A percentile compares a stretch with the other conserved stretches of the same genome.
phyloP scores from a whole-genome alignment of 163 green algal genomes.

The Scenedesmus sp. region DNA sequence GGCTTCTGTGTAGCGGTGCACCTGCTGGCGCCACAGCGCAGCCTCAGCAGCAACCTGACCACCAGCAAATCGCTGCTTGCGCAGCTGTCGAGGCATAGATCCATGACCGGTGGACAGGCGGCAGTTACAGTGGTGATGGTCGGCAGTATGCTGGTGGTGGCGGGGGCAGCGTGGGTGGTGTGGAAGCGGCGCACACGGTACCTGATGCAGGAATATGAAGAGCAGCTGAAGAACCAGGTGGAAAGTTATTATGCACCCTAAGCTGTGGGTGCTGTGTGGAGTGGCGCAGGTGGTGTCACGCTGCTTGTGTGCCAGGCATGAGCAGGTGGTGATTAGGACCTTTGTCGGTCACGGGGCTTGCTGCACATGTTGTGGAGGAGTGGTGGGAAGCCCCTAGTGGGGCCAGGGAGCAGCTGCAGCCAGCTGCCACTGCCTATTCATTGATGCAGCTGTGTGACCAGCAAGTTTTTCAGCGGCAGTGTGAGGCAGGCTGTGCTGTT shows the following conservation, averaged over 20 bases:
- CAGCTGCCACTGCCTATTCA: not conserved
- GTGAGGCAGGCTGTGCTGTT: too few species aligned
- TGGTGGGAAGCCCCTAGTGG: not conserved
- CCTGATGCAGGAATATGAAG: not conserved
- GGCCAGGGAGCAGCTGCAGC: not conserved
- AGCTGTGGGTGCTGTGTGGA: not conserved
- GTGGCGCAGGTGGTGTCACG: not conserved
- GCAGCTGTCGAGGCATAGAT: not conserved
- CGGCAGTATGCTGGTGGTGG: not conserved
- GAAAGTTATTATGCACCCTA: not conserved
- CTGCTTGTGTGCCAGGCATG: not conserved
- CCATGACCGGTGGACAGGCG: not conserved
- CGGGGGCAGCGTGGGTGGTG: not conserved
- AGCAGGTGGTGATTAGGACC: too few species aligned
- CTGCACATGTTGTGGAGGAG: not conserved
- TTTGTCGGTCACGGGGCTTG: not conserved
- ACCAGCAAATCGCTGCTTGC: constrained; percentile 1
- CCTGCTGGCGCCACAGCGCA: not conserved
- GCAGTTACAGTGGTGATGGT: not conserved
- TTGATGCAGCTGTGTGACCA: not conserved
- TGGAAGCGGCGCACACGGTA: not conserved
- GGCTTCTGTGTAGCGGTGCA: constrained; percentile 34
- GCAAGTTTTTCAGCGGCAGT: too few species aligned
- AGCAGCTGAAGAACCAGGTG: constrained; percentile 15
- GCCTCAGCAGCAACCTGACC: not conserved